Evolutionary conservation across 208 protist species (phyloP).

Genomic region (Wallacemonas rigidus): DNA sequence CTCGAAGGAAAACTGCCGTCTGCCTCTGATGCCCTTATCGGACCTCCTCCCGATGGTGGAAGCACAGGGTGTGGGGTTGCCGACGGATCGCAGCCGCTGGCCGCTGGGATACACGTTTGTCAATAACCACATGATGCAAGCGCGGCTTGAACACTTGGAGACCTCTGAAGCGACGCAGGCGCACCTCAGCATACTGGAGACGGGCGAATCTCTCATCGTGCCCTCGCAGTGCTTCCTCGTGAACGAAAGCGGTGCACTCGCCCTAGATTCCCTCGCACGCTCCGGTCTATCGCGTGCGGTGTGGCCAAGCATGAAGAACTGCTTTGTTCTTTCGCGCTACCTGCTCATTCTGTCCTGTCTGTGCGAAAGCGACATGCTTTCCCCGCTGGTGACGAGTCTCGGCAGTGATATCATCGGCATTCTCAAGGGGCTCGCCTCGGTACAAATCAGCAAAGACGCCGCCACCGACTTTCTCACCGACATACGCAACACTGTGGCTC

Average conservation of each 20-base stretch:
- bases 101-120: slow-evolving; percentile 70
- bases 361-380: slow-evolving; percentile 77
- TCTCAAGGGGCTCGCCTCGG: slow-evolving; percentile 66
- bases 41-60: slow-evolving; percentile 16
- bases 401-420: slow-evolving; percentile 53
- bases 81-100: slow-evolving; percentile 10
- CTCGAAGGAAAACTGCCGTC: slow-evolving; percentile 73
- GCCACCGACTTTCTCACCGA: slow-evolving; percentile 74
- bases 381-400: slow-evolving; percentile 59
- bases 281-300: slow-evolving; percentile 28
- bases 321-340: slow-evolving; percentile 85
- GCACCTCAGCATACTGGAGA: slow-evolving; percentile 38
- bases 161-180: slow-evolving; percentile 24
- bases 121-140: slow-evolving; percentile 66
- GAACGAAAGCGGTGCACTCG: slow-evolving; percentile 45
- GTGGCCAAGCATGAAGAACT: slow-evolving; percentile 64
- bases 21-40: slow-evolving; percentile 55
- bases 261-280: slow-evolving; percentile 58
- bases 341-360: slow-evolving; percentile 83
- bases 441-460: slow-evolving; percentile 75
- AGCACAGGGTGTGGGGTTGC: background rate
- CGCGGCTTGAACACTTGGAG: slow-evolving; percentile 43
- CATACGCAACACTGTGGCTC: slow-evolving; percentile 63
- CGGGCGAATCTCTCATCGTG: slow-evolving; percentile 32
- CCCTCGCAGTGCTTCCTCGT: slow-evolving; percentile 56